Evolutionary conservation across 176 grass and related monocot genomes (phyloP).

Genomic region (Juncus inflexus): DNA sequence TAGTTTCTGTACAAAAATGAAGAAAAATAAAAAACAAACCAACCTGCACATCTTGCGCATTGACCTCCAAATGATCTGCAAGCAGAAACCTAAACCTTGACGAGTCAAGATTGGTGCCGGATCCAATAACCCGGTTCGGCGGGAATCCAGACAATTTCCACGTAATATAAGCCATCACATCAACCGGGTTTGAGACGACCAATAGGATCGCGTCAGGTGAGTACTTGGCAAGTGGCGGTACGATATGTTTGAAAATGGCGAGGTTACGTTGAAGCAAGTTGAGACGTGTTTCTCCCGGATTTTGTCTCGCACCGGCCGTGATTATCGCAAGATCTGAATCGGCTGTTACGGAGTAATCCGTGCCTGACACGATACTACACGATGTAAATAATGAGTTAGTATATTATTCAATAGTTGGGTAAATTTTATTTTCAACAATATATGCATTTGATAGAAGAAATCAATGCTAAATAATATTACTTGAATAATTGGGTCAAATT

Average conservation of each 20-base stretch:
- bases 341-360: slow-evolving; percentile 38
- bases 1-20: background rate
- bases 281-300: slow-evolving; percentile 50
- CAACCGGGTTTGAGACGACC: slow-evolving; percentile 70
- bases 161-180: slow-evolving; percentile 55
- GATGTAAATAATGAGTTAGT: no score
- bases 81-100: slow-evolving; percentile 60
- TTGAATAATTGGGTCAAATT: no score
- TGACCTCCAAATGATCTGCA: slow-evolving; percentile 66
- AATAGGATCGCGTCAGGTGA: slow-evolving; percentile 56
- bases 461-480: no score
- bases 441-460: no score
- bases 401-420: no score
- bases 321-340: slow-evolving; percentile 60
- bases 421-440: no score
- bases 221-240: slow-evolving; percentile 39
- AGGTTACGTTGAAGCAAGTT: slow-evolving; percentile 60
- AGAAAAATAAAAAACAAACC: background rate
- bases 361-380: slow-evolving; percentile 41
- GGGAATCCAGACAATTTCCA: slow-evolving; percentile 80
- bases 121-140: slow-evolving; percentile 42
- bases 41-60: slow-evolving; percentile 77
- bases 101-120: slow-evolving; percentile 68
- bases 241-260: slow-evolving; percentile 48
- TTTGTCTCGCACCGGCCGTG: slow-evolving; percentile 58